phyloP scores from a whole-genome alignment of 768 basidiomycete genomes.

The Lactarius sp. region DNA sequence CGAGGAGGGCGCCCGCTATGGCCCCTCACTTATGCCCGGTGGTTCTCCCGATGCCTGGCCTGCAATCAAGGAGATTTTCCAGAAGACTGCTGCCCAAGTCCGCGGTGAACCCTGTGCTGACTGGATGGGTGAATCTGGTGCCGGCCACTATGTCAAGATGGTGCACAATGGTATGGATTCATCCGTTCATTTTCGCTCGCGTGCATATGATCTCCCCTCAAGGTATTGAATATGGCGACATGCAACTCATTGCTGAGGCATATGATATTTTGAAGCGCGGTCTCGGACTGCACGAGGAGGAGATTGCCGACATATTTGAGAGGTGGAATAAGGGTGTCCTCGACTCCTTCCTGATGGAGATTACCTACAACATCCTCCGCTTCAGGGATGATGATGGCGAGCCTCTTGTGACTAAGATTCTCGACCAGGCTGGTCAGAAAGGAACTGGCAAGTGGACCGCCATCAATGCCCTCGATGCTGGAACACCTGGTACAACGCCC shows the following conservation, averaged over 20 bases:
- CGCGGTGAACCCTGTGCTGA: conserved; percentile 97
- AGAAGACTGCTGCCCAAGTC: conserved; percentile 93
- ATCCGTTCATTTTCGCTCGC: conserved; percentile 13
- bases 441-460: conserved; percentile 99
- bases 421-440: conserved; percentile 96
- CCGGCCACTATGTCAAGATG: conserved; percentile 99
- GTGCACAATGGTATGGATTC: conserved; percentile 79
- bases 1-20: conserved; percentile 96
- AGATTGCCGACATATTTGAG: conserved; percentile 91
- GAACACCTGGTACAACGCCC: conserved; percentile 60
- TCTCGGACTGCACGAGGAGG: conserved; percentile 76
- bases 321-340: conserved; percentile 99
- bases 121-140: conserved; percentile 96
- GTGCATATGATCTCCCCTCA: background rate
- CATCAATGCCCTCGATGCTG: conserved; percentile 91
- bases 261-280: conserved; percentile 99
- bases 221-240: conserved; percentile 99
- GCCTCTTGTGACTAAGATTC: conserved; percentile 88
- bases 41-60: conserved; percentile 94
- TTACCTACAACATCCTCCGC: conserved; percentile 93
- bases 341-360: conserved; percentile 99
- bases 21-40: conserved; percentile 99
- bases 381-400: conserved; percentile 95
- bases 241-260: conserved; percentile 98
- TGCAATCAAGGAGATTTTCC: conserved; percentile 96